A percentile compares a stretch with the other conserved stretches of the same genome.
Conservation (phyloP, 176 grass and related monocot genomes). For the Aegilops umbellulata region DNA sequence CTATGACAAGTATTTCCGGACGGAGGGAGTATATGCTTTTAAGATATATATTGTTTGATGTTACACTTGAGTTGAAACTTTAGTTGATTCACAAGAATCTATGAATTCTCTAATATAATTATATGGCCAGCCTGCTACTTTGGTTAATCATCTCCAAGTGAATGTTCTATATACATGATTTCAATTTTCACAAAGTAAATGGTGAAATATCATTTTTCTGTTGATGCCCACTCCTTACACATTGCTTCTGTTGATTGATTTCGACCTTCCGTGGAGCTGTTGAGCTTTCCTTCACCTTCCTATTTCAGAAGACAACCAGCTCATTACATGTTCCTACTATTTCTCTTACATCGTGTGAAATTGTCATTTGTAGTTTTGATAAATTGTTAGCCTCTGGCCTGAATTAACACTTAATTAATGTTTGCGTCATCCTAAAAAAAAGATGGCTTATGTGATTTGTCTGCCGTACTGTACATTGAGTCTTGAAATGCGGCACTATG, state of each 20-base stretch:
- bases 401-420: not conserved
- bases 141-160: not conserved
- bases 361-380: too few species aligned
- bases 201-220: not conserved
- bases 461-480: not conserved
- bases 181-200: too few species aligned
- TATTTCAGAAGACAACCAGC: not conserved
- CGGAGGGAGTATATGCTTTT: not conserved
- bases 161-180: too few species aligned
- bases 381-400: not conserved
- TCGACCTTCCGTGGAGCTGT: not conserved
- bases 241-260: not conserved
- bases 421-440: not conserved
- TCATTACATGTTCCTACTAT: too few species aligned
- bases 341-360: too few species aligned
- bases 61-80: not conserved
- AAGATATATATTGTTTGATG: not conserved
- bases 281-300: not conserved
- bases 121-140: not conserved
- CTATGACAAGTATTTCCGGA: too few species aligned
- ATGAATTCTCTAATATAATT: not conserved
- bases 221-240: not conserved
- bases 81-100: not conserved
- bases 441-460: not conserved
- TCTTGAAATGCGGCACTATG: not conserved